These are phyloP conservation scores for Sarocladium kiliense DNA, from an alignment of 2,329 filamentous ascomycete genomes.

Conservation along the genomic window DNA sequence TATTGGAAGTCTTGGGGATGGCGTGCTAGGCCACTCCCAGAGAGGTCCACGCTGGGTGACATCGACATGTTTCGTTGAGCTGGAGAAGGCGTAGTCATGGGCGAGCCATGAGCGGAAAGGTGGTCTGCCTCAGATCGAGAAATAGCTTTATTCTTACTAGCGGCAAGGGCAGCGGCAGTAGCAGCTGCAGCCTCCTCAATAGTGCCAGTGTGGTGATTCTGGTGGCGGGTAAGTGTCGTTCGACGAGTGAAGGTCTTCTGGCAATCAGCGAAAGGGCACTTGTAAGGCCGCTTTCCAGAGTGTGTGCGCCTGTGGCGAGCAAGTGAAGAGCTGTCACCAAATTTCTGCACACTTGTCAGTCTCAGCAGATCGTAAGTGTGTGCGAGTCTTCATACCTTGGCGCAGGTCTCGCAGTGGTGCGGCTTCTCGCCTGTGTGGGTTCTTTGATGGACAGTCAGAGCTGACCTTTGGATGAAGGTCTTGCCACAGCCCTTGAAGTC, in stretches of 20 bases:
- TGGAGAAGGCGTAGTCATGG: conserved; percentile 76
- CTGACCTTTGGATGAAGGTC: conserved; percentile 94
- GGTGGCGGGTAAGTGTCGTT: conserved; percentile 90
- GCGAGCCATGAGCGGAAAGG: conserved; percentile 67
- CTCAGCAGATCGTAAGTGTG: neutral
- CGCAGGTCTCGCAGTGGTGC: conserved; percentile 93
- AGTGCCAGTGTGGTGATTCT: conserved; percentile 92
- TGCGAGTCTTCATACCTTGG: conserved; percentile 60
- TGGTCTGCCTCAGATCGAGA: conserved; percentile 64
- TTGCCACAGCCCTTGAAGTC: conserved; percentile 86
- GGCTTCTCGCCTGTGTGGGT: conserved; percentile 98
- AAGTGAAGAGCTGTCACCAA: conserved; percentile 92
- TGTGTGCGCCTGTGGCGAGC: conserved; percentile 93
- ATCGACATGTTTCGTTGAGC: conserved; percentile 73
- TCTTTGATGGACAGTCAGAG: conserved; percentile 88
- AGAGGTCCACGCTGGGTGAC: conserved; percentile 73
- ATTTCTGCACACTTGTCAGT: no score
- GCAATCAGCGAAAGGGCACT: conserved; percentile 94
- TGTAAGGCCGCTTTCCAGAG: conserved; percentile 92
- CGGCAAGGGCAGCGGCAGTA: conserved; percentile 78
- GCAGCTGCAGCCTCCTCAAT: conserved; percentile 89
- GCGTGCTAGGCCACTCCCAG: conserved; percentile 63
- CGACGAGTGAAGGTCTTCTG: conserved; percentile 97
- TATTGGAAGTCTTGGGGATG: conserved; percentile 63
- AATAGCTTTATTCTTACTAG: conserved; percentile 35